Evolutionary conservation across 2,329 filamentous ascomycete species (phyloP), one percentile per base, ranked within the genome.

Genomic region (Kalmusia sp.): DNA sequence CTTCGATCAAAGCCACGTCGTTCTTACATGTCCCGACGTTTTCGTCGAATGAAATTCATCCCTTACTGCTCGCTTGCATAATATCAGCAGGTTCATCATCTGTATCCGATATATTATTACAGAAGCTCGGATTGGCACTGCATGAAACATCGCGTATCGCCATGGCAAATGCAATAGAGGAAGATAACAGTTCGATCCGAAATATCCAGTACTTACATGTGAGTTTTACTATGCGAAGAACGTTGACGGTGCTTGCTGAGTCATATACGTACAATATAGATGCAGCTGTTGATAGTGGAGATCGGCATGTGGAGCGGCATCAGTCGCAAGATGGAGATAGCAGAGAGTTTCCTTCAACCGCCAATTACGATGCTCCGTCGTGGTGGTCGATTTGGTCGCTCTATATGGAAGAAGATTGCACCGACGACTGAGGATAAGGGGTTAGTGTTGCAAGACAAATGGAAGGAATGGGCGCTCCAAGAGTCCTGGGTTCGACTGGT

Each of bases 401-500:
- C 80, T 12, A 77, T 77, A 2, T 87, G 85, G 64, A 78, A 80
- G 2, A 69, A 76, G 2, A 79, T 88, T 12, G 67, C 75, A 0
- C 80, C 85, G 1, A 66, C 74, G n/a, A 64, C 79, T 0, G 79
- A 81, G 1, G 87, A 90, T 50, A 76, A 83, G 19, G 84, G 83
- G 1, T 70, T 83, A 15, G 74, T 74, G 2, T 73, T 92, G 0
- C 81, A 89, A 52, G 73, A 78, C 3, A 90, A 90, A 62, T 91
- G 88, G 88, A 79, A 75, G 50, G 72, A 74, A 21, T 91, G 88
- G 88, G 79, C 84, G 12, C 78, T 84, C 40, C 77, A 83, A 54
- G 88, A 91, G 64, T 86, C 84, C 3, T 89, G 84, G 75, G 89
- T 90, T 67, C 81, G 87, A 75, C 81, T 92, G 2, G 83, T 84